Evolutionary conservation across 768 basidiomycete genomes (phyloP).

Genomic region (Lentinus tigrinus): DNA sequence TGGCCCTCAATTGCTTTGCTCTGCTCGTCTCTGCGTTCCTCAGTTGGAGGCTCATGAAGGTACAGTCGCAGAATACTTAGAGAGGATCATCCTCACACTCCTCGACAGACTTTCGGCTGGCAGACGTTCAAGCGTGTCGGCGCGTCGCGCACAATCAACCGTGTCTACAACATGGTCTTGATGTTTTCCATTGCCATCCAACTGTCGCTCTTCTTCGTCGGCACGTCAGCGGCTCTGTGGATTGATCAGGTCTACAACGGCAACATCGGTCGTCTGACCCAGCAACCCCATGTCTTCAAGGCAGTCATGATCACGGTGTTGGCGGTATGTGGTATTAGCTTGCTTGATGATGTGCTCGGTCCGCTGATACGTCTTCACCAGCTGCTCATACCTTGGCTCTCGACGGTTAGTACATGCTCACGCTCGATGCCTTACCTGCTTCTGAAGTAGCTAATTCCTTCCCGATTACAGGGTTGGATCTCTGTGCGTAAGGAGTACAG

Average conservation of each 20-base stretch:
- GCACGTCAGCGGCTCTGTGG: slow-evolving; percentile 69
- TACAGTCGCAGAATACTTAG: slow-evolving; percentile 24
- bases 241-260: slow-evolving; percentile 74
- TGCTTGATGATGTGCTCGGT: background rate
- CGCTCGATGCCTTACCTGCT: background rate
- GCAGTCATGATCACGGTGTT: slow-evolving; percentile 54
- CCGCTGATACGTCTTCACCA: slow-evolving; percentile 27
- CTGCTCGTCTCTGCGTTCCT: slow-evolving; percentile 61
- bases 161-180: slow-evolving; percentile 71
- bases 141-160: slow-evolving; percentile 70
- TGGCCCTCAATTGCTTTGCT: slow-evolving; percentile 61
- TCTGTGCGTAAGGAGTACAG: slow-evolving; percentile 67
- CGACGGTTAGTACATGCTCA: slow-evolving; percentile 28
- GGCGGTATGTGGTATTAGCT: slow-evolving; percentile 43
- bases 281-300: slow-evolving; percentile 49
- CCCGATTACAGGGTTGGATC: slow-evolving; percentile 62
- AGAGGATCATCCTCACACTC: background rate
- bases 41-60: slow-evolving; percentile 76
- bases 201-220: slow-evolving; percentile 77
- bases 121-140: slow-evolving; percentile 87
- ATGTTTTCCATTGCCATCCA: slow-evolving; percentile 71
- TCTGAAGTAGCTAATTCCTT: background rate
- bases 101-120: slow-evolving; percentile 68
- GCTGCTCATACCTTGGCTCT: slow-evolving; percentile 70
- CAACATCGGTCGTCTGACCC: slow-evolving; percentile 53